phyloP scores from a whole-genome alignment of 148 eudicot genomes.

The Silene uniflora region DNA sequence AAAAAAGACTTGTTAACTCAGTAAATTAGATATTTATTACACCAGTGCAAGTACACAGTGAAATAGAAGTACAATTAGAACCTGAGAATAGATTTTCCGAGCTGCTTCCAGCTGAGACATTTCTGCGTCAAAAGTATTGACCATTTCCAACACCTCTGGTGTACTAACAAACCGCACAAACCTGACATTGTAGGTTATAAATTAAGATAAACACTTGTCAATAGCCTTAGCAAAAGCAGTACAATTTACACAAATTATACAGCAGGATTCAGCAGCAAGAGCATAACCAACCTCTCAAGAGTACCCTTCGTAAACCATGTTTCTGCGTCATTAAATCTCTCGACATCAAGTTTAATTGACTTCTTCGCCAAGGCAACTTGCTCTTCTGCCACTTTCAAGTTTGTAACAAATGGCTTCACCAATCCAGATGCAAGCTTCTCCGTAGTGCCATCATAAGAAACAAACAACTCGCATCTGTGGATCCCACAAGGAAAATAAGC shows the following conservation, averaged over 20 bases:
- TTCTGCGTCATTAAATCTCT: conserved; percentile 43
- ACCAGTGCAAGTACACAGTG: not conserved
- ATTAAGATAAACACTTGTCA: conserved; percentile 16
- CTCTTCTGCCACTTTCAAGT: conserved; percentile 81
- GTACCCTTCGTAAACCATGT: conserved; percentile 97
- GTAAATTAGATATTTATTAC: conserved; percentile 1
- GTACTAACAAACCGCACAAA: conserved; percentile 94
- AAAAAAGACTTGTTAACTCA: conserved; percentile 13
- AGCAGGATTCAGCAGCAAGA: conserved; percentile 11
- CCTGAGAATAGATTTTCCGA: conserved; percentile 87
- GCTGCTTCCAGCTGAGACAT: conserved; percentile 95
- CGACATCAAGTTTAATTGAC: conserved; percentile 82
- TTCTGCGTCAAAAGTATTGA: conserved; percentile 77
- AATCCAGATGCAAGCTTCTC: conserved; percentile 91
- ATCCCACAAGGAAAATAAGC: conserved; percentile 15
- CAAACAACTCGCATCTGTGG: conserved; percentile 82
- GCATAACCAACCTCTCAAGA: conserved; percentile 76
- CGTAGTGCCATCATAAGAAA: conserved; percentile 66
- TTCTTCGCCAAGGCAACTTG: conserved; percentile 60
- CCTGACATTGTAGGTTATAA: conserved; percentile 39
- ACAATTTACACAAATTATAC: conserved; percentile 3
- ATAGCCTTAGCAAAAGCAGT: not conserved
- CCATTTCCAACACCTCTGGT: conserved; percentile 86
- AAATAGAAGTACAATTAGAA: conserved; percentile 25
- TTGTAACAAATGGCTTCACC: conserved; percentile 74